Evolutionary conservation across 2,329 filamentous ascomycete genomes (phyloP), one percentile per base, ranked within the genome.

Genomic region (Colletotrichum gigasporum): DNA sequence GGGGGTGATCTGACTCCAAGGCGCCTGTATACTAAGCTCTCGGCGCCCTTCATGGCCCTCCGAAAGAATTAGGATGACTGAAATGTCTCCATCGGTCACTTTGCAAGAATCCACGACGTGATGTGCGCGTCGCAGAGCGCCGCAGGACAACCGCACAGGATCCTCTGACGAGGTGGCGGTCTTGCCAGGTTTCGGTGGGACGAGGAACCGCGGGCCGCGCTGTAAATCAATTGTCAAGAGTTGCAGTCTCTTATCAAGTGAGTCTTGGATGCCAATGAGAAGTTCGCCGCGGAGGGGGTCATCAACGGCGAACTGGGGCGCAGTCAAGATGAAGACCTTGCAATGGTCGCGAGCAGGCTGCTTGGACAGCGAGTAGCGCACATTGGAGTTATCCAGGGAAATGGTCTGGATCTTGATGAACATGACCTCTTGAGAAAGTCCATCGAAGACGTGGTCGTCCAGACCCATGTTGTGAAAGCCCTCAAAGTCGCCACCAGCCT

Each of bases 41-140:
- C 87, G 85, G 28, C 85, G 83, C 1, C 90, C 90, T 67, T 87
- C 81, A 52, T 84, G 83, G 22, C 87, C 86, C 69, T 90, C 86
- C 3, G 89, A 91, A 12, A 95, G 78, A 24, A 92, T 87, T 3
- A 94, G 78, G 53, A 94, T 90, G 67, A 89, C 88, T 30, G 89
- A 87, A 56, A 91, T 81, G 24, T 84, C 81, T 2, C 89, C 89
- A 73, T 94, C 91, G 4, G 83, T 81, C 42, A 94, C 75, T 70
- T 88, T 91, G 75, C 90, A 92, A 6, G 90, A 91, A 76, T 94
- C 91, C 24, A 89, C 84, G 14, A 94, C 87, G 66, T 88, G 89
- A 59, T 90, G 84, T 8, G 87, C 88, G 70, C 88, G 85, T 54
- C 85, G 82, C 30, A 85, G 78, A 51, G 87, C 82, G 2, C 84